A percentile compares a stretch with the other conserved stretches of the same genome.
Conservation (phyloP, 495 filamentous ascomycete genomes). For the Talaromyces thailandensis region DNA sequence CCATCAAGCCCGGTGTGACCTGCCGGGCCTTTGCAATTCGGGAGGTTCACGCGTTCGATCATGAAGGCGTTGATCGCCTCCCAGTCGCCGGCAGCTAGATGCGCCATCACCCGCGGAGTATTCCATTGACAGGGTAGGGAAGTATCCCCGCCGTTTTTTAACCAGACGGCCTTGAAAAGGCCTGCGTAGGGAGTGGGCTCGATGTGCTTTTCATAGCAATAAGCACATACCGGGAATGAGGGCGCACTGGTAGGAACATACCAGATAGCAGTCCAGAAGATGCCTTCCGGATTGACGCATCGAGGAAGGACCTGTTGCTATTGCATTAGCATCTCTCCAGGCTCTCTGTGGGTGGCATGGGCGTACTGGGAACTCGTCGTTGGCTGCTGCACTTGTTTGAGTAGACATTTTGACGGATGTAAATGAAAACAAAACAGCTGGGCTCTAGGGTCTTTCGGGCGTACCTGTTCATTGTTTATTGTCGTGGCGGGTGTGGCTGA, state of each 20-base stretch:
- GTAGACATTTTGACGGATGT: neutral
- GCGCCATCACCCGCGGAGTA: neutral
- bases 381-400: neutral
- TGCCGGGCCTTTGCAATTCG: neutral
- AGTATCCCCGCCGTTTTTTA: neutral
- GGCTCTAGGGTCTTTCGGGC: neutral
- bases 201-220: neutral
- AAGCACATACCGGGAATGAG: neutral
- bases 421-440: neutral
- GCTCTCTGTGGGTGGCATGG: neutral
- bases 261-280: neutral
- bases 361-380: neutral
- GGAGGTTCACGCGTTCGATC: neutral
- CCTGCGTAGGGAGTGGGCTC: neutral
- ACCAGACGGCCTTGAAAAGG: neutral
- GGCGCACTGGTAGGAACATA: neutral
- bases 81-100: neutral
- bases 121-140: neutral
- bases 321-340: neutral
- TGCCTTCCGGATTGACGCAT: neutral
- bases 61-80: neutral
- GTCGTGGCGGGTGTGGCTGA: neutral
- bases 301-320: neutral
- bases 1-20: neutral
- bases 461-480: conserved; percentile 1